Evolutionary conservation across 208 protist genomes (phyloP), one percentile per base, ranked within the genome.

Genomic region (Leishmania lainsoni): DNA sequence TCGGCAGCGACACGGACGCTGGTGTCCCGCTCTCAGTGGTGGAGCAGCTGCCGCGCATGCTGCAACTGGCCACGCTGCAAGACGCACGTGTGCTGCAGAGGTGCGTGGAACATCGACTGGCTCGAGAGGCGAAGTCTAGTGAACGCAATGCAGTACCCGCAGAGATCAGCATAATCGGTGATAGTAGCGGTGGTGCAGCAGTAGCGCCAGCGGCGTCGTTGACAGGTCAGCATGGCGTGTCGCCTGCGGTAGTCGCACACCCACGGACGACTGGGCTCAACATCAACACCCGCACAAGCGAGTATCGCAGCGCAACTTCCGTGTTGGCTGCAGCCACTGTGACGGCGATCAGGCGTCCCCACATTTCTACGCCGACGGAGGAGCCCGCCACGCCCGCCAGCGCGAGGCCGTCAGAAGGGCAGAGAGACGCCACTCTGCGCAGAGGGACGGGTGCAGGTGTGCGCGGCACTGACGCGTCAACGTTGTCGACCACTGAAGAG

Each of bases 1-100:
- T 45, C 63, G 26, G 12, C 39, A 75, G 73, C 65, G 35, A 65
- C 10, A 29, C 61, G 5, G 59, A 45, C 54, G 48, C 48, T 63
- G 45, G n/a, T 29, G 63, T 29, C 51, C 51, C 72, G 45, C 51
- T 81, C 78, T 86, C 82, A 6, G 39, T 82, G 39, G 74, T 82
- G 32, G 82, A 86, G 58, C 70, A 80, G 74, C 14, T 86, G 52
- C 82, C 82, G n/a, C 66, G 66, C 10, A 68, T 42, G 32, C 45
- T 86, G 72, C 82, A 86, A 42, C 73, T 86, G 65, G 76, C 80
- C 63, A 86, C 82, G 6, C 35, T 86, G 66, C 78, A 86, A 42
- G 56, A 61, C 66, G 61, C 59, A 6, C 54, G 29, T 22, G 65
- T 72, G n/a, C 39, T 86, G 65, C 78, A 68, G 76, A 39, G 42